Evolutionary conservation across 2,329 filamentous ascomycete genomes (phyloP).

Genomic region (Botryosphaeria dothidea): DNA sequence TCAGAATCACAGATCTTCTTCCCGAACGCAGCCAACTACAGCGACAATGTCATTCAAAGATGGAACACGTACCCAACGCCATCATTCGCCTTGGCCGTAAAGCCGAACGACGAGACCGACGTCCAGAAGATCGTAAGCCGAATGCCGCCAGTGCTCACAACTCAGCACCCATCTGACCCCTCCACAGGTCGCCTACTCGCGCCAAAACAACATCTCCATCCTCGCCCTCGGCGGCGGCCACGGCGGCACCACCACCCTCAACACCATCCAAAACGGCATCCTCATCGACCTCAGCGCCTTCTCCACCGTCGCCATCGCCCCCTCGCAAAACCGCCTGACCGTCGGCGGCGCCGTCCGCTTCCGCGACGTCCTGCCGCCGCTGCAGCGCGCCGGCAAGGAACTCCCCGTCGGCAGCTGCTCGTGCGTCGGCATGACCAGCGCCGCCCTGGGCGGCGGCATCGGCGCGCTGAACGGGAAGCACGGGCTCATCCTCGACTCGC

Average conservation of each 20-base stretch:
- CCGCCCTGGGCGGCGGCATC: constrained; percentile 59
- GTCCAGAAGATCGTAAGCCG: too few relatives aligned
- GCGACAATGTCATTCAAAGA: too few relatives aligned
- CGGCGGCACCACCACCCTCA: constrained; percentile 32
- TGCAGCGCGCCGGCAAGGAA: constrained; percentile 33
- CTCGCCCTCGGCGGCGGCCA: constrained; percentile 38
- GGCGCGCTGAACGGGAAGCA: constrained; percentile 55
- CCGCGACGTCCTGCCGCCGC: constrained; percentile 28
- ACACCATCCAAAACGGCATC: constrained; percentile 29
- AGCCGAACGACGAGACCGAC: too few relatives aligned
- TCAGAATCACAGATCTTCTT: too few relatives aligned
- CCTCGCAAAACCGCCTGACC: constrained; percentile 25
- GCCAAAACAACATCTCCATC: constrained; percentile 29
- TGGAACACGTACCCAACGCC: too few relatives aligned
- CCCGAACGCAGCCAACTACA: too few relatives aligned
- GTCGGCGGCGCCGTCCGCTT: constrained; percentile 31
- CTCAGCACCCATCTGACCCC: too few relatives aligned
- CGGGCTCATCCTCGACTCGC: constrained; percentile 29
- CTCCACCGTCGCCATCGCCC: constrained; percentile 28
- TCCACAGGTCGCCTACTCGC: background rate
- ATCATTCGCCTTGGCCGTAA: too few relatives aligned
- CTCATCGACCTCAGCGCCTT: constrained; percentile 35
- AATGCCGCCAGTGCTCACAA: too few relatives aligned
- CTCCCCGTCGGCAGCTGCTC: constrained; percentile 27
- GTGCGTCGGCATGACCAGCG: constrained; percentile 53